Evolutionary conservation across 805 yeast species (phyloP), one percentile per base, ranked within the genome.

Genomic region (Kodamaea hsintzibuensis): DNA sequence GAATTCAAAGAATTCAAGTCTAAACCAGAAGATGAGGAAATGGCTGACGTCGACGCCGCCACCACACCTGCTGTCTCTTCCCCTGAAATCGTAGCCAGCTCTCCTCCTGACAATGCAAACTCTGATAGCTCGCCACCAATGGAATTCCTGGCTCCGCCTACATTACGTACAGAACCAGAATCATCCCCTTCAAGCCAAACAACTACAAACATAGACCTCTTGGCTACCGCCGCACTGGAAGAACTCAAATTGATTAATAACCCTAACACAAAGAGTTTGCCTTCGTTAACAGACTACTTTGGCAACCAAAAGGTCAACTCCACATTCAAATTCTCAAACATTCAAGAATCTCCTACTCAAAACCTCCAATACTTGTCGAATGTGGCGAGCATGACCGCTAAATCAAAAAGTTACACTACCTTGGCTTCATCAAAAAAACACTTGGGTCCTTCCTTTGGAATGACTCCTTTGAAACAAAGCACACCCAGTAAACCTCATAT

Each of bases 221-320:
- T 82, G 47, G 85, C 84, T 5, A 69, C 79, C 10, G 84, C 84
- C 5, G 85, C 85, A 3, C 73, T 82, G 2, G 82, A 81, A 61
- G 85, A 82, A 63, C 70, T 82, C 53, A 73, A 73, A 52, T 72
- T 73, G 54, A 57, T 81, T 18, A 57, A 58, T 19, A 49, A 33
- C 60, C 35, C 35, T 2, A 74, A 75, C 58, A 77, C 80, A n/a
- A 80, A 77, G 62, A 79, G 83, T 7, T 68, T 81, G 35, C 85
- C 85, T 10, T 78, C 83, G 16, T 68, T 82, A 50, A 70, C 81
- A 0, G 81, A 80, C 52, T 81, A 78, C 66, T 82, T 81, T 59
- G 60, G 63, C 7, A 49, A 50, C 33, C 38, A 18, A 4, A 43
- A 44, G 10, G 17, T 17, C 44, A 40, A 40, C n/a, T 33, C 51